Conservation (phyloP, 2,329 filamentous ascomycete species). For the Aureobasidium musti region DNA sequence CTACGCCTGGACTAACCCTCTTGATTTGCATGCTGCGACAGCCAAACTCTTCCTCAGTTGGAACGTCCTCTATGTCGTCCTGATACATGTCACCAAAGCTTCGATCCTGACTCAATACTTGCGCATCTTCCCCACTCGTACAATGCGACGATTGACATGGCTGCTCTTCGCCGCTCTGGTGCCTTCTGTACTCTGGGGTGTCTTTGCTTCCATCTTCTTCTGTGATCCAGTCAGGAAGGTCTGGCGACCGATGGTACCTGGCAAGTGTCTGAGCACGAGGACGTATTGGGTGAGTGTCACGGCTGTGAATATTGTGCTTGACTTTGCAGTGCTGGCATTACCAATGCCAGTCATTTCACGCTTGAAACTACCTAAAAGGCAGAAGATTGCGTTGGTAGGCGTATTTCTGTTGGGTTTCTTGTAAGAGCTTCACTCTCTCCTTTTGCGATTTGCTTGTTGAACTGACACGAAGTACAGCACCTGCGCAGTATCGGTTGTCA, state of each 20-base stretch:
- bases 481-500: conserved; percentile 25
- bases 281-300: conserved; percentile 48
- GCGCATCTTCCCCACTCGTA: conserved; percentile 48
- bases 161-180: conserved; percentile 41
- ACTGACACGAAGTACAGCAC: conserved; percentile 8
- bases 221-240: conserved; percentile 48
- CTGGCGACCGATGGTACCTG: conserved; percentile 41
- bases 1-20: conserved; percentile 17
- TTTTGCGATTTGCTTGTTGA: background rate
- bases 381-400: conserved; percentile 40
- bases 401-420: conserved; percentile 43
- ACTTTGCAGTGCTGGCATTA: conserved; percentile 41
- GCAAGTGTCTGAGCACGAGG: conserved; percentile 45
- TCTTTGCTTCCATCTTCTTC: conserved; percentile 45
- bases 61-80: conserved; percentile 41
- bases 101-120: conserved; percentile 54
- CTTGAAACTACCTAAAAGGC: conserved; percentile 39
- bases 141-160: conserved; percentile 49
- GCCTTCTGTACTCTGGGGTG: conserved; percentile 39
- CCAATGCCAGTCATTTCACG: conserved; percentile 41
- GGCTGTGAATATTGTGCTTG: conserved; percentile 42
- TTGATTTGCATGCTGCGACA: conserved; percentile 30
- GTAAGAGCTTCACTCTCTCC: conserved; percentile 39
- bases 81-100: conserved; percentile 46
- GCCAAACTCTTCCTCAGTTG: conserved; percentile 40